A percentile compares a stretch with the other conserved stretches of the same genome.
Conservation (phyloP, 495 filamentous ascomycete species). For the Clohesyomyces aquaticus region DNA sequence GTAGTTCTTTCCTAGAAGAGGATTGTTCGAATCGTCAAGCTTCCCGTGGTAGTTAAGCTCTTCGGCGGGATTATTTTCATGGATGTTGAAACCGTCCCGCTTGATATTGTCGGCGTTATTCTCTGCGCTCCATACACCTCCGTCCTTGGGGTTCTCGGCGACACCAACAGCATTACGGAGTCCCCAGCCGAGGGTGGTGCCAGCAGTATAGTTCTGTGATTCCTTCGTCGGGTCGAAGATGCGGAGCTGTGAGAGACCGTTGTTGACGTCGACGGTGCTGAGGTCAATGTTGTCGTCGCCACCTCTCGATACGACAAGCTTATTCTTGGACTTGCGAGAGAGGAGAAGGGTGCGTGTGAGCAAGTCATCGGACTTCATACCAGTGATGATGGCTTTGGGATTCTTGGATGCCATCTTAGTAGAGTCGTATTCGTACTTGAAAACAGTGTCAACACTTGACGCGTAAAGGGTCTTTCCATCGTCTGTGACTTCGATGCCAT, state of each 20-base stretch:
- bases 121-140: constrained; percentile 18
- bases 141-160: constrained; percentile 17
- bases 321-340: constrained; percentile 10
- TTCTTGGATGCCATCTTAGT: background rate
- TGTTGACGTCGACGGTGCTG: constrained; percentile 20
- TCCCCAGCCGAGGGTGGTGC: constrained; percentile 25
- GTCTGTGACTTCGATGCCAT: constrained; percentile 21
- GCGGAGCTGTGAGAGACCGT: constrained; percentile 16
- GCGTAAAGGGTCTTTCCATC: constrained; percentile 31
- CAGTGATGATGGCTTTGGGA: constrained; percentile 18
- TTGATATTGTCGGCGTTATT: constrained; percentile 31
- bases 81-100: constrained; percentile 23
- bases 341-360: constrained; percentile 19
- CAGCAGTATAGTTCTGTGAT: background rate
- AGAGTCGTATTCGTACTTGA: constrained; percentile 25
- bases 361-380: constrained; percentile 9
- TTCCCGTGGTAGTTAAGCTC: constrained; percentile 33
- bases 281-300: constrained; percentile 24
- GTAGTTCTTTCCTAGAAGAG: constrained; percentile 17
- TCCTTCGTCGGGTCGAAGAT: constrained; percentile 18
- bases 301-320: constrained; percentile 26
- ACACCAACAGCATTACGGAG: constrained; percentile 31
- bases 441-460: constrained; percentile 17
- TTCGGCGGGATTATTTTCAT: constrained; percentile 32
- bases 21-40: constrained; percentile 16